Percentiles rank a stretch among this genome's conserved stretches.
Conservation (phyloP, 164 flowering plant species). For the Pachysandra terminalis region DNA sequence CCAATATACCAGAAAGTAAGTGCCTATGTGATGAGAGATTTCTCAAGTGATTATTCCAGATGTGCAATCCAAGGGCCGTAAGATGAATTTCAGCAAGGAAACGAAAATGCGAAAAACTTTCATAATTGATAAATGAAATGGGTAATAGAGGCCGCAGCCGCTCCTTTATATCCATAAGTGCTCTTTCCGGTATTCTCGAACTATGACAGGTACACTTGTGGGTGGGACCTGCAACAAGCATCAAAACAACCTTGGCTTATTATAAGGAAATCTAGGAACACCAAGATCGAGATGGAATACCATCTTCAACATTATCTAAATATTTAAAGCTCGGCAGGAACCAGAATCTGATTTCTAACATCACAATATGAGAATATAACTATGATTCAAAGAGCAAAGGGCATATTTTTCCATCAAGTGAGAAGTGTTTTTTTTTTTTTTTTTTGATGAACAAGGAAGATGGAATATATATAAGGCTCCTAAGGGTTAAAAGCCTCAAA, state of each 20-base stretch:
- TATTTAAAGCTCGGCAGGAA: too few relatives aligned
- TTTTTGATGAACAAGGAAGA: too few relatives aligned
- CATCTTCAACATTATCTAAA: too few relatives aligned
- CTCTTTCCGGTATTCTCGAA: constrained; percentile 67
- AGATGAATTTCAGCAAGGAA: constrained; percentile 10
- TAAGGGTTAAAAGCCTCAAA: too few relatives aligned
- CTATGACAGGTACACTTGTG: constrained; percentile 85
- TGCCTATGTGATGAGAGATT: not conserved
- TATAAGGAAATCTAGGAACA: not conserved
- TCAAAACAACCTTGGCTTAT: not conserved
- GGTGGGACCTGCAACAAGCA: constrained; percentile 64
- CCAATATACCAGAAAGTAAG: constrained; percentile 8
- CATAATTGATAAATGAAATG: constrained; percentile 3
- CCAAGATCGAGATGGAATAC: too few relatives aligned
- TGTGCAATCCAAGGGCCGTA: not conserved
- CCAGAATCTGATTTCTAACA: too few relatives aligned
- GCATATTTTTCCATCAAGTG: too few relatives aligned
- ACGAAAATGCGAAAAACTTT: constrained; percentile 1
- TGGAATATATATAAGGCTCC: too few relatives aligned
- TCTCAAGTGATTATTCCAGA: constrained; percentile 2
- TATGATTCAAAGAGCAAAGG: too few relatives aligned
- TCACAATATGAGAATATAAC: too few relatives aligned
- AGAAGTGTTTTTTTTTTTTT: too few relatives aligned
- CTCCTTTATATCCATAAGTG: constrained; percentile 47
- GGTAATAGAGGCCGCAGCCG: constrained; percentile 30